phyloP scores from a whole-genome alignment of 176 grass and related monocot genomes.

The Aegilops speltoides region DNA sequence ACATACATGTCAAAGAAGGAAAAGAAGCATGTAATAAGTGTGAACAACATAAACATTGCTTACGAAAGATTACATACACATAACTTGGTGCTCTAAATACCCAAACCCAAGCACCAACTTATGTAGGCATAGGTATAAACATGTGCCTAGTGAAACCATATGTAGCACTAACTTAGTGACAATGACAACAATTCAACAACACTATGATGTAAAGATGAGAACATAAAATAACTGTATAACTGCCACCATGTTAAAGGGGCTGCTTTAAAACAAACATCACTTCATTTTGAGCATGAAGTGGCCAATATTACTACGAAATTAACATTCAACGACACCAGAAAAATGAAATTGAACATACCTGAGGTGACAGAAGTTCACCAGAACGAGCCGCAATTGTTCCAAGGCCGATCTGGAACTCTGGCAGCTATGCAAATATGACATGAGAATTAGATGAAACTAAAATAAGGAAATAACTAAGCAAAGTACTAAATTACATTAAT shows the following conservation, averaged over 20 bases:
- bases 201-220: neutral
- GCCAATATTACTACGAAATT: neutral
- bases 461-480: neutral
- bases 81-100: constrained; percentile 7
- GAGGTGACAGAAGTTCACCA: constrained; percentile 68
- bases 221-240: constrained; percentile 7
- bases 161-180: neutral
- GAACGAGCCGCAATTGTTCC: constrained; percentile 68
- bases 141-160: constrained; percentile 9
- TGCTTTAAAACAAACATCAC: neutral
- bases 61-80: neutral
- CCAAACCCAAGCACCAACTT: neutral
- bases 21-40: neutral
- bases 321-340: neutral
- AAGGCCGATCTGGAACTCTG: constrained; percentile 94
- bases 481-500: neutral
- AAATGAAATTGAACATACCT: constrained; percentile 46
- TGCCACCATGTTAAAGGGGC: neutral
- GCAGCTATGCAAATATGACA: constrained; percentile 51
- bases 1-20: neutral
- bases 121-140: neutral
- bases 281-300: constrained; percentile 13
- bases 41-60: neutral
- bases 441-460: constrained; percentile 25
- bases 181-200: neutral